Evolutionary conservation across 768 basidiomycete species (phyloP).

Genomic region (Leccinum arenicola): DNA sequence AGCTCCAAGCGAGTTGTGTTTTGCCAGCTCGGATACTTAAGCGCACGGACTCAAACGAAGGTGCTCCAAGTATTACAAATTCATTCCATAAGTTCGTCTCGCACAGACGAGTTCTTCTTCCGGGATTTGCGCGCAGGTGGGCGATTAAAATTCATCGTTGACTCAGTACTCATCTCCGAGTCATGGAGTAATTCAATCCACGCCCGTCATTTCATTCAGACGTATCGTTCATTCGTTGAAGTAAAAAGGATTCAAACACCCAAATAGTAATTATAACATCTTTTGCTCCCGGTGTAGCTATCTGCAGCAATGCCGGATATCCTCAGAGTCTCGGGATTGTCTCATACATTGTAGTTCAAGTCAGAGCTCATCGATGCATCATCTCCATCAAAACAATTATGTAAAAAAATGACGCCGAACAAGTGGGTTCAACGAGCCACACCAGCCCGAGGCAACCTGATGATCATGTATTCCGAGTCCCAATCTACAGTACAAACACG

Average conservation of each 20-base stretch:
- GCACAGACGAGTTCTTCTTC: slow-evolving; percentile 3
- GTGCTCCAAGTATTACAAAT: neutral
- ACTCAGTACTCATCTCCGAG: too few species aligned
- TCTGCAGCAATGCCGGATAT: slow-evolving; percentile 7
- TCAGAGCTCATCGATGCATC: slow-evolving; percentile 5
- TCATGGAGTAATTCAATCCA: slow-evolving; percentile 5
- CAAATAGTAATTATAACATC: slow-evolving; percentile 9
- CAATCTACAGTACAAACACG: slow-evolving; percentile 33
- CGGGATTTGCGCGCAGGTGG: neutral
- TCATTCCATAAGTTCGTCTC: neutral
- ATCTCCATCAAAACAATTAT: slow-evolving; percentile 5
- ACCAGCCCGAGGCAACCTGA: slow-evolving; percentile 34
- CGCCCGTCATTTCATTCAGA: neutral
- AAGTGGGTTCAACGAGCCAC: slow-evolving; percentile 18
- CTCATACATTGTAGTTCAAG: slow-evolving; percentile 10
- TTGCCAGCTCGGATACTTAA: slow-evolving; percentile 16
- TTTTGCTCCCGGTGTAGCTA: slow-evolving; percentile 13
- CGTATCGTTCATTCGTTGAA: slow-evolving; percentile 11
- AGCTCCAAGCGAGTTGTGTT: slow-evolving; percentile 9
- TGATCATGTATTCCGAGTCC: slow-evolving; percentile 48
- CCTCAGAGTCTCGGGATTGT: slow-evolving; percentile 5
- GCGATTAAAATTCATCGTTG: neutral
- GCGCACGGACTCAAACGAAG: slow-evolving; percentile 20
- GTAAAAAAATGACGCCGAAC: slow-evolving; percentile 15
- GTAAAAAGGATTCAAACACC: slow-evolving; percentile 5